Evolutionary conservation across 305 asterid genomes (phyloP).

Genomic region (Petunia hybrid): DNA sequence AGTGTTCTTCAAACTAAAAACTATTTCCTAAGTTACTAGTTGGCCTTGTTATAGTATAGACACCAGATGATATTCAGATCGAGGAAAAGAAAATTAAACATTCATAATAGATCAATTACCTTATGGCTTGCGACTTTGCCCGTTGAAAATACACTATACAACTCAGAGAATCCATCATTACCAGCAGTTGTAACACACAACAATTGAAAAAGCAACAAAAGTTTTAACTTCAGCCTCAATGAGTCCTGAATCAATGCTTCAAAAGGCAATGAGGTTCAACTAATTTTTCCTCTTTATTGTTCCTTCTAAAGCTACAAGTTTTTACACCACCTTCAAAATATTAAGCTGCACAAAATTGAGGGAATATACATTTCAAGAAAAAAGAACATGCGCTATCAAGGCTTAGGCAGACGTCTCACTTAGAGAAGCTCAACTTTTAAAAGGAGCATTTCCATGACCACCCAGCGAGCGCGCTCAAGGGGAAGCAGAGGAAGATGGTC

Average conservation of each 20-base stretch:
- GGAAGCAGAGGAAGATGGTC: conserved; percentile 21
- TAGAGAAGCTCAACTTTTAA: conserved; percentile 3
- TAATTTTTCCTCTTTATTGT: not conserved
- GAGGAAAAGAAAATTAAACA: too few relatives aligned
- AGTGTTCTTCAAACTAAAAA: too few relatives aligned
- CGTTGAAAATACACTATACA: too few relatives aligned
- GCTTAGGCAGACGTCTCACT: not conserved
- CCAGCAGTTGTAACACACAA: too few relatives aligned
- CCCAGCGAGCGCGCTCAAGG: not conserved
- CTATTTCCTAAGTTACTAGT: too few relatives aligned
- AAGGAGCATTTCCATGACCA: conserved; percentile 5
- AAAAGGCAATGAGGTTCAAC: not conserved
- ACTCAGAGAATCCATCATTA: too few relatives aligned
- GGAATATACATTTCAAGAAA: conserved; percentile 7
- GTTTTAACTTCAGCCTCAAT: not conserved
- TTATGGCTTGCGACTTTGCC: too few relatives aligned
- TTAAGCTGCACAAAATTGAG: conserved; percentile 31
- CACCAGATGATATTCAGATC: too few relatives aligned
- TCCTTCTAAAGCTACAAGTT: conserved; percentile 3
- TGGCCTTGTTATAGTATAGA: too few relatives aligned
- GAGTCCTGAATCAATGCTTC: not conserved
- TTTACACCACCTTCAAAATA: conserved; percentile 11
- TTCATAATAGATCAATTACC: too few relatives aligned
- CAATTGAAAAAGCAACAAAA: too few relatives aligned
- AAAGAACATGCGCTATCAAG: not conserved